Evolutionary conservation across 2,329 filamentous ascomycete species (phyloP), one percentile per base, ranked within the genome.

Genomic region (Colletotrichum sojae): DNA sequence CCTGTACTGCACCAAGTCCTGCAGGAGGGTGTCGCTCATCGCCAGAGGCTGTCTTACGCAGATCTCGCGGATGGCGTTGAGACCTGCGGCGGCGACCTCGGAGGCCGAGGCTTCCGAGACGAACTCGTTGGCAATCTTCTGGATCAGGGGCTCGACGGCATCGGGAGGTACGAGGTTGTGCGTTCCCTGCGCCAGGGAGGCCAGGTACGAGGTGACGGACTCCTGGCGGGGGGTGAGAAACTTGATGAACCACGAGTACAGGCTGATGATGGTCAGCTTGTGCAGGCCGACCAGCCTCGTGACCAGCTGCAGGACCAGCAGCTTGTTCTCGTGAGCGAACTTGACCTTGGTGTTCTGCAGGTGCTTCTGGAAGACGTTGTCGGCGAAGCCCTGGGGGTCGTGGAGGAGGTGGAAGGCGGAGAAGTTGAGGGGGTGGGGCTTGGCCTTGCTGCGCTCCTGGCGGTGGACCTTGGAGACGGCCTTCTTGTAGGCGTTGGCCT

Each of bases 101-200:
- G 93, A 88, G 0, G 96, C 95, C 0, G 95, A 91, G 1, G 94
- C 96, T 82, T 99, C 96, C 0, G 94, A 97, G 2, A 99, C 95
- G 77, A 99, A 99, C 79, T 99, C 96, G 77, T 98, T 98, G 39
- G 96, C 95, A 75, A 99, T 98, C 83, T 98, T 98, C 78, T 94
- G 91, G 2, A 99, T 85, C 5, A 98, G 83, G 0, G 96, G 95
- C 78, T 98, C 95, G 12, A 99, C 85, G 0, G 91, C 92, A 84
- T 99, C 96, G 0, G 95, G 95, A 0, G 96, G 96, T 0, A 99
- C 95, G 45, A 97, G 87, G 72, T 91, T 92, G 78, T 99, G 96
- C 8, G 94, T 94, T 4, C 93, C 93, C 83, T 98, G 96, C 0
- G 96, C 96, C 64, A 98, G 86, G 12, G 92, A 97, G 13, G 96